Evolutionary conservation across 495 filamentous ascomycete genomes (phyloP), one percentile per base, ranked within the genome.

Genomic region (Mycothermus thermophilus): DNA sequence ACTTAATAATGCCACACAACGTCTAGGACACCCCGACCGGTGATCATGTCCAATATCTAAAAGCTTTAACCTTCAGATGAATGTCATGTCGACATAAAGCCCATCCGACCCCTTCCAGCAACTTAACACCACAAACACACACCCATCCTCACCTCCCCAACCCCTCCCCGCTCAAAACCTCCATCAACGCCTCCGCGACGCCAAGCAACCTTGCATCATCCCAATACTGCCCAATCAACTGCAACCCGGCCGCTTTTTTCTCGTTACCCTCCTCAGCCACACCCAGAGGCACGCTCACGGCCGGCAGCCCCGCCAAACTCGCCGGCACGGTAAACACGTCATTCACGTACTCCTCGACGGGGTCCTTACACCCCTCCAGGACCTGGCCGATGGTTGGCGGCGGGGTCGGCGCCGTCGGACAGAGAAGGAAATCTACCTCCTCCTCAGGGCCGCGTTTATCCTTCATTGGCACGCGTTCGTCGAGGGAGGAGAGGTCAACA

Each of bases 291-390:
- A 96, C 63, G 44, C 83, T 93, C 27, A 93, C 71, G 12, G 87
- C 83, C 8, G 90, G 90, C 22, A 99, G 61, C 3, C 90, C 92
- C 5, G 90, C 92, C 40, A 99, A 57, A 49, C 82, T 94, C 14
- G 92, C 85, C 10, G 90, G 90, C 6, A 96, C 90, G 0, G 90
- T 96, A 54, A 95, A 83, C 10, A 94, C 83, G 61, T 99, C 90
- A 46, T 84, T 93, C 57, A 81, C 78, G 49, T 93, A 96, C 2
- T 71, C 68, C 48, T 62, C 47, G 8, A 56, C 40, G 1, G 47
- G 36, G n/a, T 27, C 38, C 28, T 46, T 41, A n/a, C n/a, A n/a
- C 31, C 22, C 22, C 22, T 55, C 50, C 35, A 55, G 55, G 5
- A 74, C 45, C 16, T 74, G 59, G 13, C 63, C 64, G 14, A 90